phyloP scores from a whole-genome alignment of 129 eudicot species.

The Chrysanthemum makinoi region DNA sequence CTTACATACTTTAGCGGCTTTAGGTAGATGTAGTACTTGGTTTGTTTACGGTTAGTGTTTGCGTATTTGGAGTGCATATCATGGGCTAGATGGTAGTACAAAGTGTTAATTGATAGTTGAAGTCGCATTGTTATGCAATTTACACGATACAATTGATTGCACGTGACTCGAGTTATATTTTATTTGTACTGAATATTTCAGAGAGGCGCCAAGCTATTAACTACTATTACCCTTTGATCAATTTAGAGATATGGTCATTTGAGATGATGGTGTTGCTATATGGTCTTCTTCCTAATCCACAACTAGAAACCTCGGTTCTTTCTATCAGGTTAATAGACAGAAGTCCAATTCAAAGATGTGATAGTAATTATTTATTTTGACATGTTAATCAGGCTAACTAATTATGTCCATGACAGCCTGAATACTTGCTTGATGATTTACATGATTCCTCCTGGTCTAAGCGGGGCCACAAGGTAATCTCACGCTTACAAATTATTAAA shows the following conservation, averaged over 20 bases:
- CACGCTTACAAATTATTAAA: no score
- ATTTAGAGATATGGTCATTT: constrained; percentile 76
- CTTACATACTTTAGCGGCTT: no score
- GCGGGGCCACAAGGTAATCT: constrained; percentile 60
- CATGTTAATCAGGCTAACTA: background rate
- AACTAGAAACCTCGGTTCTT: constrained; percentile 70
- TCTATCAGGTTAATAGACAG: constrained; percentile 45
- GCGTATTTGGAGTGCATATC: no score
- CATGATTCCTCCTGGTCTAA: constrained; percentile 73
- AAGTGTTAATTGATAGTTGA: background rate
- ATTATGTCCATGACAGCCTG: constrained; percentile 35
- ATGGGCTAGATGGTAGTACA: no score
- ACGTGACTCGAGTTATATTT: background rate
- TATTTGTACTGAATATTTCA: constrained; percentile 19
- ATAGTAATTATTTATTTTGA: no score
- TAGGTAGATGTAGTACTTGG: no score
- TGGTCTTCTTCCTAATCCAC: constrained; percentile 71
- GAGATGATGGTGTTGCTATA: constrained; percentile 66
- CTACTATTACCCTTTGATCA: constrained; percentile 33
- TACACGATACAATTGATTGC: background rate
- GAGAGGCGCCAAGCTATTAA: constrained; percentile 63
- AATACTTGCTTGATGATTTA: constrained; percentile 55
- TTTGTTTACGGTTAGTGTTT: no score
- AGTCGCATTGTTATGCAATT: no score
- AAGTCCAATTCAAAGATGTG: background rate